A percentile compares a stretch with the other conserved stretches of the same genome.
These are phyloP conservation scores for Avena sativa DNA, from an alignment of 176 grass and related monocot species.

Conservation along the genomic window DNA sequence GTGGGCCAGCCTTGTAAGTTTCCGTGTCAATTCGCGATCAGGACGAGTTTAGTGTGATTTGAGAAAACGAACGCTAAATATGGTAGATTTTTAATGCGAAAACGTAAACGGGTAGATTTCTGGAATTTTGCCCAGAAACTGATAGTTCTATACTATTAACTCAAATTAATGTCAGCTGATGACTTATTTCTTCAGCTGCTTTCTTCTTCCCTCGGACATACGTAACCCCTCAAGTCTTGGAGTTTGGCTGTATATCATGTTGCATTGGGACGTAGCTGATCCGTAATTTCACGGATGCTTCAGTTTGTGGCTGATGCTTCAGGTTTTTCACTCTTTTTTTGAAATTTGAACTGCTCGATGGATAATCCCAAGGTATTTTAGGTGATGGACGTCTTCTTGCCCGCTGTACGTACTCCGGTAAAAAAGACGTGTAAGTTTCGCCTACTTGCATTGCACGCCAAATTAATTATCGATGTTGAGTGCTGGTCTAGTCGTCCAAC, in stretches of 20 bases:
- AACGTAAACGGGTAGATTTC: too few relatives aligned
- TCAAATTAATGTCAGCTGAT: too few relatives aligned
- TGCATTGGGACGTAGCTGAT: too few relatives aligned
- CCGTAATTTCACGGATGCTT: not conserved
- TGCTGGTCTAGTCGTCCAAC: not conserved
- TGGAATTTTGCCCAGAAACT: too few relatives aligned
- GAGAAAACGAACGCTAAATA: too few relatives aligned
- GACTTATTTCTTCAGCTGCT: not conserved
- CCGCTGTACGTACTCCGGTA: too few relatives aligned
- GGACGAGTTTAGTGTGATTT: too few relatives aligned
- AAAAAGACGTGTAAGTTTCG: not conserved
- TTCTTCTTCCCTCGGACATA: not conserved
- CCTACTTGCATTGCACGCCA: not conserved
- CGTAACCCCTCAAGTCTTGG: not conserved
- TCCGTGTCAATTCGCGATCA: too few relatives aligned
- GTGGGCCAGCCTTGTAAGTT: too few relatives aligned
- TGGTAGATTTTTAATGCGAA: too few relatives aligned
- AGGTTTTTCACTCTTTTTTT: not conserved
- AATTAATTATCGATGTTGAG: not conserved
- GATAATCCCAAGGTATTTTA: not conserved
- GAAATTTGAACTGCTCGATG: too few relatives aligned
- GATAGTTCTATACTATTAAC: too few relatives aligned
- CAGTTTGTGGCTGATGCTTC: not conserved
- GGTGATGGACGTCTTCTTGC: not conserved
- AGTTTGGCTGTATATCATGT: not conserved